Conservation (phyloP, 1,139 yeast genomes). For the Pichia sp. region DNA sequence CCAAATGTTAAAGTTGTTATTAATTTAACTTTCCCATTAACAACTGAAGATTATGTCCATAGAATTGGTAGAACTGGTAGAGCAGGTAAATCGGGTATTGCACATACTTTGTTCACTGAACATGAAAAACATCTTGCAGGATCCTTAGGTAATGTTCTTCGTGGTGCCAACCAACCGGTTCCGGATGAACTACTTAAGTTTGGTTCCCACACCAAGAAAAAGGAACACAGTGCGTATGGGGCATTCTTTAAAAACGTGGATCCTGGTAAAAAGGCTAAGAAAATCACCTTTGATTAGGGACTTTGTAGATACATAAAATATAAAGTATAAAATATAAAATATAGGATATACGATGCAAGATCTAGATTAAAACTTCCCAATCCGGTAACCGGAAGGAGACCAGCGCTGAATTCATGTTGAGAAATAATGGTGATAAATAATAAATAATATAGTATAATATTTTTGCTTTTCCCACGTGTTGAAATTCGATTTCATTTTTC, state of each 20-base stretch:
- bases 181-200: slow-evolving; percentile 95
- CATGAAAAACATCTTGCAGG: slow-evolving; percentile 97
- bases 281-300: slow-evolving; percentile 66
- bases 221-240: slow-evolving; percentile 93
- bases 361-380: background rate
- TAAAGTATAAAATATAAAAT: too few species aligned
- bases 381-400: background rate
- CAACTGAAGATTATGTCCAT: slow-evolving; percentile 96
- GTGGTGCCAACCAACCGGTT: slow-evolving; percentile 92
- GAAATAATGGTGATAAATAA: too few species aligned
- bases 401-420: background rate
- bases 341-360: background rate
- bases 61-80: slow-evolving; percentile 98
- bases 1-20: slow-evolving; percentile 96
- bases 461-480: background rate
- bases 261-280: slow-evolving; percentile 79
- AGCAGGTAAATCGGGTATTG: slow-evolving; percentile 92
- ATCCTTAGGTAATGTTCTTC: slow-evolving; percentile 81
- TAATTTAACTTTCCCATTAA: slow-evolving; percentile 93
- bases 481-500: background rate
- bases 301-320: background rate
- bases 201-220: slow-evolving; percentile 97
- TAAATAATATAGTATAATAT: too few species aligned
- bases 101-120: slow-evolving; percentile 93
- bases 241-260: slow-evolving; percentile 94